Percentiles rank a stretch among this genome's conserved stretches.
These are phyloP conservation scores for Eucalyptus pauciflora DNA, from an alignment of 345 rosid species.

Conservation along the genomic window DNA sequence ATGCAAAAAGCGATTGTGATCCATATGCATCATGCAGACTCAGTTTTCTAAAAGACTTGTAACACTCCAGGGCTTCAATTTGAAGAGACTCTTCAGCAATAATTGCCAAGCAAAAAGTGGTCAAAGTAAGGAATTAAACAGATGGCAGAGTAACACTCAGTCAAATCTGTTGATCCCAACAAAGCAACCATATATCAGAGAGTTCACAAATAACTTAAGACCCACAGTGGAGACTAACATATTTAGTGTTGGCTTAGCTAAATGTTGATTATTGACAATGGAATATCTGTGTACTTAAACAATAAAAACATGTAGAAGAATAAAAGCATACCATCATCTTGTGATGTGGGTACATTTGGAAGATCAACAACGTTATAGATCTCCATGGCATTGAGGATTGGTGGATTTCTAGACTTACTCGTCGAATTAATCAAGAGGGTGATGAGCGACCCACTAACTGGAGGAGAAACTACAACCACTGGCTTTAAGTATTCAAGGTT, in stretches of 20 bases:
- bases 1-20: background rate
- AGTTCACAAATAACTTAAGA: background rate
- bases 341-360: too few relatives aligned
- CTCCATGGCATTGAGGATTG: too few relatives aligned
- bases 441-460: too few relatives aligned
- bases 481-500: too few relatives aligned
- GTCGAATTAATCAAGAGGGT: too few relatives aligned
- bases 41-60: background rate
- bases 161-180: background rate
- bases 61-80: background rate
- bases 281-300: background rate
- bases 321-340: background rate
- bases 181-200: background rate
- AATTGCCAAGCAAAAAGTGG: too few relatives aligned
- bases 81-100: background rate
- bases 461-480: too few relatives aligned
- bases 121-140: background rate
- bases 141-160: background rate
- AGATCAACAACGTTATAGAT: too few relatives aligned
- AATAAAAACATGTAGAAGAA: background rate
- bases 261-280: background rate
- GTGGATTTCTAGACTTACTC: too few relatives aligned
- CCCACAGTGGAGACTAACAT: background rate
- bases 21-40: background rate
- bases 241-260: background rate